Percentiles rank a stretch among this genome's conserved stretches.
These are phyloP conservation scores for Amoebophrya sp. DNA, from an alignment of 169 alveolate genomes.

Conservation along the genomic window DNA sequence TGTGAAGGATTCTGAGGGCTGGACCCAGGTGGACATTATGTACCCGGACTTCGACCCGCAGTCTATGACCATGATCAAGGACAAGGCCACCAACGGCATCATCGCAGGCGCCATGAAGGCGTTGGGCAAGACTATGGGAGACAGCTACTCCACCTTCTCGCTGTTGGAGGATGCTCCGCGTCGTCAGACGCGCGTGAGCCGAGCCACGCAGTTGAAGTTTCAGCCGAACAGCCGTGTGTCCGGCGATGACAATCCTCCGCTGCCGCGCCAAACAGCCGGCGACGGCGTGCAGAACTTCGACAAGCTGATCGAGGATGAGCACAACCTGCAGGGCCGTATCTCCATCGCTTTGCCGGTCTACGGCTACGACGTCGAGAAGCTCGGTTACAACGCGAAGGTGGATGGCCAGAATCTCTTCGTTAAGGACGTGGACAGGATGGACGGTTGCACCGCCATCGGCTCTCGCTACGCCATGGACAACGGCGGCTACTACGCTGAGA, in stretches of 20 bases:
- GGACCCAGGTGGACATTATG: background rate
- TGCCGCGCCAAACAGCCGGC: background rate
- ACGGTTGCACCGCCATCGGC: background rate
- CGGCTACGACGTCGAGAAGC: background rate
- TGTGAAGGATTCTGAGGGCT: background rate
- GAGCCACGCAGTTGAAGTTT: background rate
- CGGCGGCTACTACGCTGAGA: slow-evolving; percentile 21
- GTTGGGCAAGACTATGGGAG: background rate
- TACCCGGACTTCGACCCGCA: no score
- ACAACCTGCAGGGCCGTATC: slow-evolving; percentile 23
- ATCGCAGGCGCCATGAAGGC: background rate
- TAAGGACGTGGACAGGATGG: background rate
- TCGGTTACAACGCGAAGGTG: background rate
- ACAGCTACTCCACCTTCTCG: background rate
- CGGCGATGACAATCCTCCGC: background rate
- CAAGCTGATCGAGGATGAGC: slow-evolving; percentile 23
- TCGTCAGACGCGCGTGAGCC: background rate
- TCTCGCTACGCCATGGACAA: slow-evolving; percentile 12
- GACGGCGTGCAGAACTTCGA: slow-evolving; percentile 13
- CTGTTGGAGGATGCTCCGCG: background rate
- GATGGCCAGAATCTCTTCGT: background rate
- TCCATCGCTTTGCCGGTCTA: slow-evolving; percentile 1
- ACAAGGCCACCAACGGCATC: background rate
- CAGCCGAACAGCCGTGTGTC: background rate
- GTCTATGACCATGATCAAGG: background rate